Conservation (phyloP, 2,329 filamentous ascomycete genomes). For the Drechslerella stenobrocha region DNA sequence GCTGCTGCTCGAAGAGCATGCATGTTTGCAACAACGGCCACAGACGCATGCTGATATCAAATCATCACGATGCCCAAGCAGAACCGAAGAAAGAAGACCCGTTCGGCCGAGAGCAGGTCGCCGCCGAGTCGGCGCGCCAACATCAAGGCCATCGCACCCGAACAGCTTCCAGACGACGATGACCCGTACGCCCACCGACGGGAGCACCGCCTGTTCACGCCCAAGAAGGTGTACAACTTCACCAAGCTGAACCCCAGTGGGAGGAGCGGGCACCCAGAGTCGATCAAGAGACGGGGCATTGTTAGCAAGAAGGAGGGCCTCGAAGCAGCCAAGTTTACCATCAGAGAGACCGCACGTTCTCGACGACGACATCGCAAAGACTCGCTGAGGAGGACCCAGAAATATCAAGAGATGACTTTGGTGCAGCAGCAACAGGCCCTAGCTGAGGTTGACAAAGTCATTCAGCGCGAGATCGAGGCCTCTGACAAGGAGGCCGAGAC, state of each 20-base stretch:
- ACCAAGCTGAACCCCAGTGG: conserved; percentile 14
- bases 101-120: background rate
- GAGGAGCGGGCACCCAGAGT: conserved; percentile 34
- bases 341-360: conserved; percentile 35
- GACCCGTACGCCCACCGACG: conserved; percentile 19
- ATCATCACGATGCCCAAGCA: too few species aligned
- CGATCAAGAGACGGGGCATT: conserved; percentile 32
- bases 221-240: conserved; percentile 35
- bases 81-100: background rate
- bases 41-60: too few species aligned
- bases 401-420: conserved; percentile 3
- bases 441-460: conserved; percentile 19
- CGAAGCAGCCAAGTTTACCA: conserved; percentile 35
- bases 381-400: conserved; percentile 6
- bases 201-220: conserved; percentile 28
- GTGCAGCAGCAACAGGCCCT: conserved; percentile 10
- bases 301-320: conserved; percentile 36
- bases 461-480: conserved; percentile 20
- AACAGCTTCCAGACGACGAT: conserved; percentile 3
- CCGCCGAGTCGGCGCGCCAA: background rate
- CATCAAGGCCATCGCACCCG: background rate
- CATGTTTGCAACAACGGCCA: too few species aligned
- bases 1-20: too few species aligned
- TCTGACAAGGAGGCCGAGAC: conserved; percentile 22
- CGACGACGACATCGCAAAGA: conserved; percentile 36